Evolutionary conservation across 192 early-diverging fungal species (phyloP), one percentile per base, ranked within the genome.

Genomic region (Gaertneriomyces sp.): DNA sequence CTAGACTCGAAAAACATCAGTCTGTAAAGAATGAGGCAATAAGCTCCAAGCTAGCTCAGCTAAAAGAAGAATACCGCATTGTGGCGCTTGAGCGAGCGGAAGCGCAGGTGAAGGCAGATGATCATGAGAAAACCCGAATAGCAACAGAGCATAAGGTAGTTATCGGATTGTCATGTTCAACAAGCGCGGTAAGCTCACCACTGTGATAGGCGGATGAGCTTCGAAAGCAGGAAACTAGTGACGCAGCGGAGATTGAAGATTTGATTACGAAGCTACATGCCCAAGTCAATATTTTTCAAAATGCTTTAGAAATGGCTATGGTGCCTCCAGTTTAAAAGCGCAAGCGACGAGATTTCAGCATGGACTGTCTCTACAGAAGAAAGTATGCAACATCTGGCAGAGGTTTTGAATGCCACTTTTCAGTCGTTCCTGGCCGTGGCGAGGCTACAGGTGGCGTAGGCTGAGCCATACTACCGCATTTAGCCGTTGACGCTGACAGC

Each of bases 1-100:
- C 12, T 10, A 72, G 83, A 45, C 74, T 79, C n/a, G 64, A 62
- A 52, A 70, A 73, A 33, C 80, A 85, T 52, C 68, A 79, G 50
- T 40, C 49, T 4, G 60, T 65, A 58, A 80, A 80, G 45, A 66
- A 67, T 39, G 68, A 74, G 33, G 64, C 74, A 9, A 68, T 68
- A 9, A 54, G 51, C 45, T 45, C 68, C 20, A 70, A 76, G 54
- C 61, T 80, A 47, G 8, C 20, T 2, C 65, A 76, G 52, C 43
- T 85, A 10, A 62, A 72, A 60, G 66, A 68, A 25, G 78, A 76
- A 42, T 77, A 72, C 43, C 61, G 63, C 4, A 33, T 25, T 6
- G 64, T 54, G 5, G 33, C 45, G 19, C 42, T 17, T 19, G 78
- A 79, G 25, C 51, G 61, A 10, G 55, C 69, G 50, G 20, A 49